Base-by-base conservation (phyloP, 257 asterid species). In the Dorcoceras hygrometricum region DNA sequence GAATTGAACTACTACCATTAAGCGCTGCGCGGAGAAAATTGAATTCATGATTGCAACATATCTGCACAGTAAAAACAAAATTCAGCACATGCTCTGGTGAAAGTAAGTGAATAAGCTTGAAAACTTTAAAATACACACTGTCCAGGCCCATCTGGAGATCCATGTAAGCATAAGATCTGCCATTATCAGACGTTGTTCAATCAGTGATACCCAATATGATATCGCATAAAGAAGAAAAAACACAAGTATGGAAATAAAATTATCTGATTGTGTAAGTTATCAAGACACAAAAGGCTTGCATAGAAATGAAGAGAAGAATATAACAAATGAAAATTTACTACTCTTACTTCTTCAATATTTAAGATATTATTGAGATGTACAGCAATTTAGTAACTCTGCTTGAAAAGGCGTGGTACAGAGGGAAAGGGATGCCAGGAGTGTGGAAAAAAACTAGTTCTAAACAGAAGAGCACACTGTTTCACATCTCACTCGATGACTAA, bases 141-240 rank as follows among this genome's bases (percentile, higher is more conserved):
- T 72, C 96, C 93, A 56, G 98, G 93, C 34, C 97, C 98, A 75
- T 92, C 97, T 26, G 87, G 95, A 59, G 97, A 92, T 84, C 98
- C 98, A 76, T 92, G 98, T 75, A 92, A 71, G 83, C 97, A 92
- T 70, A 92, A 64, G 73, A 92, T 86, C 98, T 92, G 97, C 71
- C 74, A 89, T 73, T 50, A 63, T 70, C 60, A 74, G 31, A 63
- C 69, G 62, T 36, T 59, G 65, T 3, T 70, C 56, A 59, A 71
- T 72, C 68, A 78, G 77, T 53, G 26, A 74, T 68, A 66, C 70
- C 50, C 68, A 74, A 69, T 24, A 64, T 57, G 59, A 34, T 29
- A 64, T 39, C 67, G 32, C 25, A 54, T 23, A 23, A 61, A 28
- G 29, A 71, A 51, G 39, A 27, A 68, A 25, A 36, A 64, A 77